These are phyloP conservation scores for Fusarium lyarnte DNA, from an alignment of 2,329 filamentous ascomycete species.

Conservation along the genomic window DNA sequence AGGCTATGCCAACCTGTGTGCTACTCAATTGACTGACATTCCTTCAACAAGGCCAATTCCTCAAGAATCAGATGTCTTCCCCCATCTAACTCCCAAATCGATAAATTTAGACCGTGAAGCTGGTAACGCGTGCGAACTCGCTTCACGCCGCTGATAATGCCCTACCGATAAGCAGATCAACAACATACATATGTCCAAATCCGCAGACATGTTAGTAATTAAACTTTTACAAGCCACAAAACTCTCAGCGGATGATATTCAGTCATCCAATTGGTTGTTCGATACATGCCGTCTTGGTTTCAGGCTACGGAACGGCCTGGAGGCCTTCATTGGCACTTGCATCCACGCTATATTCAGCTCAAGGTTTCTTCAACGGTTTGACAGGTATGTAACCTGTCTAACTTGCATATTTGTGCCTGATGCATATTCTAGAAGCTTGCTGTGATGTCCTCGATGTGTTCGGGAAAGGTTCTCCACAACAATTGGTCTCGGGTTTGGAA, in stretches of 20 bases:
- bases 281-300: background rate
- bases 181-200: background rate
- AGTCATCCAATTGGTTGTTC: background rate
- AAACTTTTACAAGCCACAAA: background rate
- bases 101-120: background rate
- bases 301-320: background rate
- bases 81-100: too few relatives aligned
- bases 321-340: background rate
- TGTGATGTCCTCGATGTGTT: fast-evolving
- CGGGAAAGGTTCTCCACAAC: background rate
- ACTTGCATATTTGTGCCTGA: fast-evolving
- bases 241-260: fast-evolving
- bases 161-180: too few relatives aligned
- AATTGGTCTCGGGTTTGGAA: background rate
- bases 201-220: background rate
- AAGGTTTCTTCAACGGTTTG: background rate
- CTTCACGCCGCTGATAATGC: fast-evolving
- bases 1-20: background rate
- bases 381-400: fast-evolving
- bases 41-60: background rate
- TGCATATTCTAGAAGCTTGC: background rate
- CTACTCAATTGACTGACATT: background rate
- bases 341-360: background rate
- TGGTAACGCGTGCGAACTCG: fast-evolving
- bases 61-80: too few relatives aligned